These are phyloP conservation scores for Tylopilus sp. DNA, from an alignment of 768 basidiomycete genomes.

Conservation along the genomic window DNA sequence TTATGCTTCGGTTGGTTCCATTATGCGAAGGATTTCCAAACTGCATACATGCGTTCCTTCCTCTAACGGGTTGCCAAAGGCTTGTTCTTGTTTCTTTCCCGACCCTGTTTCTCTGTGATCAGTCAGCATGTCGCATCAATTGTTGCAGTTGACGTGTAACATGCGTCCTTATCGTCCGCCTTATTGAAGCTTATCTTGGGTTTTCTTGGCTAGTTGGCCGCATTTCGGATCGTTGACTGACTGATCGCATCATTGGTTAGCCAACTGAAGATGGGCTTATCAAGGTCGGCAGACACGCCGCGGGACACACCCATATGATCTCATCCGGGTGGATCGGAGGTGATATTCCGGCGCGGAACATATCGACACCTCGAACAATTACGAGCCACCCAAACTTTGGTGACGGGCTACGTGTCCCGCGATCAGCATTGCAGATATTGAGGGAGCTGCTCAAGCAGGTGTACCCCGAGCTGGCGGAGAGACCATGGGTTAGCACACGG, in stretches of 20 bases:
- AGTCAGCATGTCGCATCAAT: neutral
- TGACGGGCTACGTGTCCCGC: conserved; percentile 66
- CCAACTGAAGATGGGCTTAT: conserved; percentile 66
- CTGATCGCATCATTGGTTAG: conserved; percentile 36
- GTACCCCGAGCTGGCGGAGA: conserved; percentile 76
- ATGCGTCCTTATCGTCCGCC: neutral
- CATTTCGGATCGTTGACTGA: neutral
- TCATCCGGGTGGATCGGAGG: neutral
- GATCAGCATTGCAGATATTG: conserved; percentile 44
- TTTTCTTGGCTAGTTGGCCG: neutral
- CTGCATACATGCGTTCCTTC: neutral
- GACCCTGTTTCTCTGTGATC: neutral
- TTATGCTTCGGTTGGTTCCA: neutral
- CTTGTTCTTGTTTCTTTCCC: neutral
- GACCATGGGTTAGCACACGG: conserved; percentile 68
- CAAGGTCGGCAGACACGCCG: conserved; percentile 75
- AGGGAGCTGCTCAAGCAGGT: conserved; percentile 50
- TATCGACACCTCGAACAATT: conserved; percentile 79
- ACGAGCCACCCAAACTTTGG: conserved; percentile 49
- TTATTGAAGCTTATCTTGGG: neutral
- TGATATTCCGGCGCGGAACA: conserved; percentile 21
- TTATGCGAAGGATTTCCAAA: neutral
- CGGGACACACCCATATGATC: conserved; percentile 59
- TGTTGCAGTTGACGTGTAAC: neutral
- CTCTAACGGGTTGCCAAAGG: neutral